Base-by-base conservation (phyloP, 2,329 filamentous ascomycete genomes). In the Pyricularia grisea region DNA sequence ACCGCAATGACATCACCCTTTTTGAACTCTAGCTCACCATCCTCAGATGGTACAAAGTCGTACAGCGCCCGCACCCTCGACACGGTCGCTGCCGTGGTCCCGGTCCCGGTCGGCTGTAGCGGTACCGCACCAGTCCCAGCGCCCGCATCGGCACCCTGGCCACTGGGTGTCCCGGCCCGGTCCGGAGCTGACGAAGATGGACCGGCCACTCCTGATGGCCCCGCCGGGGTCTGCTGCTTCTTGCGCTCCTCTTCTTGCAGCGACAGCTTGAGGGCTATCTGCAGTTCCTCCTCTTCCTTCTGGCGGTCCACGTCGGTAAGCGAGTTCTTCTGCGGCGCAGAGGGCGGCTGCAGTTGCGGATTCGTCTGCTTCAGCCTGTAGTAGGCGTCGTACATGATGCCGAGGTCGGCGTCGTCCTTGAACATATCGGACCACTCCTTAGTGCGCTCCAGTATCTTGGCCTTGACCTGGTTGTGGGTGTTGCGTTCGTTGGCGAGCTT, bases 1-100 rank as follows among this genome's bases (percentile, higher is more conserved):
- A 99, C 95, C 0, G 95, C 94, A 78, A 99, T 99, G 60, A 98
- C 91, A 77, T 99, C 95, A 31, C 95, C 94, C 84, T 99, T 99
- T n/a, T 94, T 91, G 79, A 99, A 99, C 74, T 97, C 93, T 71
- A 99, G 84, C 81, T 99, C 95, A 66, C 94, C 95, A 0, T 93
- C 88, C 78, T 99, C 95, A 0, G 94, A 96, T 1, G 95, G 94
- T 67, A 91, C 89, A 78, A 99, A 99, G 78, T 99, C 95, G 77
- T 92, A 99, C 65, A 98, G 84, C 1, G 95, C 95, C 72, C 94
- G 88, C 66, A 99, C 95, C 67, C 95, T 88, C 69, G 94, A 98
- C 12, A 99, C 94, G 0, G 95, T 99, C 17, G 95, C 95, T 7
- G 95, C 95, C 0, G 95, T 98, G 3, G 94, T 97, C 2, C 95